Evolutionary conservation across 208 protist species (phyloP), one percentile per base, ranked within the genome.

Genomic region (Acanthamoeba healyi): DNA sequence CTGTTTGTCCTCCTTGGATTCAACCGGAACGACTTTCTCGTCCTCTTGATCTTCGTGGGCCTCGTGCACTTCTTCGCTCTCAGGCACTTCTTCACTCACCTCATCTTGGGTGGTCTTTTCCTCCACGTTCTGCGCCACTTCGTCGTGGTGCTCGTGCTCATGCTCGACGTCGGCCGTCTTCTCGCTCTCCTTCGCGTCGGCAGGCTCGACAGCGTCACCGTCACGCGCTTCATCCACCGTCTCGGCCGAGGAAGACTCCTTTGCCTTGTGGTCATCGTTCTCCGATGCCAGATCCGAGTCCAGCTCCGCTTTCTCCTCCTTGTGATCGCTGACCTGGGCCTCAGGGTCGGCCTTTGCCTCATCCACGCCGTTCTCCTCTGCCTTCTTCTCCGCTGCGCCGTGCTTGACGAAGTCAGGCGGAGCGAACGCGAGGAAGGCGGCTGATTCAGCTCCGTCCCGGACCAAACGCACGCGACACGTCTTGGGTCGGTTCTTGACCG

Each of bases 401-500:
- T 74, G 34, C 65, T 42, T 7, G 65, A 32, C 72, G 29, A 82
- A 54, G 36, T 82, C 42, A 10, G 10, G 14, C 19, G 72, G 72
- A 7, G 42, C 72, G n/a, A 82, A 54, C 17, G 72, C 72, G 72
- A 82, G 0, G 42, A 82, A 82, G 38, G 72, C 72, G 26, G 72
- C 14, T 15, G 72, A 34, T 12, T 82, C 72, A 26, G 72, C 9
- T n/a, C 72, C 72, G 17, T 34, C 10, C 40, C n/a, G 46, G 72
- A 82, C 36, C 19, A 32, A 10, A 0, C 72, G 72, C 36, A 82
- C 2, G 42, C 72, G 72, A 40, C 72, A 82, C n/a, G 72, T 82
- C 72, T 82, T 82, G 2, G 72, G 72, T 26, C 72, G 34, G 42
- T 51, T 51, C 72, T 82, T 82, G 72, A 44, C 72, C 72, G 34